Percentiles rank a stretch among this genome's conserved stretches.
phyloP scores from a whole-genome alignment of 148 eudicot genomes.

The Fallopia convolvulus region DNA sequence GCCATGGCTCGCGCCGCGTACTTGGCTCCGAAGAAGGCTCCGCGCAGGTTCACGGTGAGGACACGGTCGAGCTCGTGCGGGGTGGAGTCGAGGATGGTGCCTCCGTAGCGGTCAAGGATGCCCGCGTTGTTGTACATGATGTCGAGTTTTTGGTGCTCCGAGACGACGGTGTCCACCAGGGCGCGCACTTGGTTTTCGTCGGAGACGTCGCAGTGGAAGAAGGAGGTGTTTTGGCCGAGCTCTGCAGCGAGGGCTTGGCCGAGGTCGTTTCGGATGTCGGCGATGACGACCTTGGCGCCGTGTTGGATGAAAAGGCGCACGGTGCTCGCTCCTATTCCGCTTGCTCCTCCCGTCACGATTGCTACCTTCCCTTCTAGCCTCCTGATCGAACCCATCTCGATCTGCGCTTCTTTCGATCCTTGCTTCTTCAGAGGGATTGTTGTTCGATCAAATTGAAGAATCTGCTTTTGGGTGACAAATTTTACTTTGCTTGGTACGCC shows the following conservation, averaged over 20 bases:
- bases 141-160: slow-evolving; percentile 37
- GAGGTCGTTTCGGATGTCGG: slow-evolving; percentile 41
- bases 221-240: slow-evolving; percentile 28
- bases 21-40: slow-evolving; percentile 44
- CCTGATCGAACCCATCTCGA: too few species aligned
- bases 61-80: slow-evolving; percentile 25
- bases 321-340: slow-evolving; percentile 12
- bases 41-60: slow-evolving; percentile 33
- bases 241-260: slow-evolving; percentile 31
- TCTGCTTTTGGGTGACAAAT: too few species aligned
- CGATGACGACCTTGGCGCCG: slow-evolving; percentile 74
- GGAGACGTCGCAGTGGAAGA: slow-evolving; percentile 41
- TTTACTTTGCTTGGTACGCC: too few species aligned
- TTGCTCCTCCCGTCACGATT: slow-evolving; percentile 74
- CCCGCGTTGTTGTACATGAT: slow-evolving; percentile 47
- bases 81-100: slow-evolving; percentile 24
- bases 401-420: too few species aligned
- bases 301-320: slow-evolving; percentile 37
- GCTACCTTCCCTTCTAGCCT: slow-evolving; percentile 77
- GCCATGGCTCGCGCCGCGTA: slow-evolving; percentile 53
- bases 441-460: too few species aligned
- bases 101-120: slow-evolving; percentile 16
- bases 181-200: slow-evolving; percentile 19
- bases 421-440: too few species aligned
- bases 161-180: slow-evolving; percentile 22